Evolutionary conservation across 2,329 filamentous ascomycete species (phyloP), one percentile per base, ranked within the genome.

Genomic region (Sarocladium oryzae): DNA sequence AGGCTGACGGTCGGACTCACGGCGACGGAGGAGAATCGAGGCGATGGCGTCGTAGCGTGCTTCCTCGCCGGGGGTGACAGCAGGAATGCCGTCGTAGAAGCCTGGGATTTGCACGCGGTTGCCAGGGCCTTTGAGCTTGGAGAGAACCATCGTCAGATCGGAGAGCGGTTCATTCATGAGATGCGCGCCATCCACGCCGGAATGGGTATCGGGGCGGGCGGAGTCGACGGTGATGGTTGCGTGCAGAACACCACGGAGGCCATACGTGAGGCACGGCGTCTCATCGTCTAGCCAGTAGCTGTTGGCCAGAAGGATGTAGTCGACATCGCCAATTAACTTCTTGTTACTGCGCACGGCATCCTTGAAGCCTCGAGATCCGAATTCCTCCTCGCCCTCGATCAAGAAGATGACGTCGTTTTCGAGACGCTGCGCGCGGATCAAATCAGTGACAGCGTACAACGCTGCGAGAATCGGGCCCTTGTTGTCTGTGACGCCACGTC

Each of bases 241-340:
- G 65, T 97, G 92, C 20, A 99, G 85, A 23, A 99, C 92, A 21
- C 93, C 93, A 46, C 93, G 83, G 6, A 97, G 77, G 1, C 93
- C 93, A 56, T 99, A 99, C 0, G 93, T 99, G 52, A 99, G 72
- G 64, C 93, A 99, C 0, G 93, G 93, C 2, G 95, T 90, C 57
- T 95, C 86, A 62, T 99, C 92, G 63, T 97, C 90, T 1, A 99
- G 77, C 93, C 93, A 99, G 73, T 99, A 99, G 68, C 91, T 96
- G 73, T 99, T 99, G 20, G 93, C 92, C 33, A 99, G 74, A 28
- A 99, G 73, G 51, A 99, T 93, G 75, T 93, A 97, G 68, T 99
- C 92, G 2, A 99, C 84, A 9, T 88, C 77, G 1, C 93, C 93
- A 58, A 99, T 96, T 21, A 89, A 77, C 13, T 85, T 77, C 66